phyloP scores from a whole-genome alignment of 805 yeast species.

The Zygotorulaspora florentina region DNA sequence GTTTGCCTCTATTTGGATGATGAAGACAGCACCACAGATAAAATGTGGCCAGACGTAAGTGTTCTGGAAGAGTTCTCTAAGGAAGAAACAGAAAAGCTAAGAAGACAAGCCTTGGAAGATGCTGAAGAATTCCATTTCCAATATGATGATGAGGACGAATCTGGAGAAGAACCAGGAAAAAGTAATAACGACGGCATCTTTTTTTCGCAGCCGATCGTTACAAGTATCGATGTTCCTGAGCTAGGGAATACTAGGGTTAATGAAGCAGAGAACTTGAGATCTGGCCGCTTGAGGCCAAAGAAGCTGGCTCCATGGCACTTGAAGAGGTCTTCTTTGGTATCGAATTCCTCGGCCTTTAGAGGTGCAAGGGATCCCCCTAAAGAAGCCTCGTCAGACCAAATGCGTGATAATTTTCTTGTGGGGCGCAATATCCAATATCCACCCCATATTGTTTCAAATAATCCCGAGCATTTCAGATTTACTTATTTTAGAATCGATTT shows the following conservation, averaged over 20 bases:
- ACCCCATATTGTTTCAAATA: constrained; percentile 42
- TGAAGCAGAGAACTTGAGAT: constrained; percentile 48
- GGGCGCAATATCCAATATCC: constrained; percentile 39
- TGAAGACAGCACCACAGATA: constrained; percentile 24
- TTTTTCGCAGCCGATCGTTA: constrained; percentile 41
- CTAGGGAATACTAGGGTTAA: constrained; percentile 44
- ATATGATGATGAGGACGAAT: constrained; percentile 34
- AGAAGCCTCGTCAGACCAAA: constrained; percentile 11
- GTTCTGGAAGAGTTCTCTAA: constrained; percentile 72
- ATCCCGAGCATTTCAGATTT: constrained; percentile 63
- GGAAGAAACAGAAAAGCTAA: constrained; percentile 55
- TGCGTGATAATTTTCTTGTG: constrained; percentile 28
- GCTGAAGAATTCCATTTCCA: constrained; percentile 38
- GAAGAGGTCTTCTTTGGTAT: constrained; percentile 16
- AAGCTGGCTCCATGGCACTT: constrained; percentile 72
- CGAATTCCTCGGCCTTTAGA: constrained; percentile 7
- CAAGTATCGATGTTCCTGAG: constrained; percentile 42
- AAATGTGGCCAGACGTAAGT: constrained; percentile 77
- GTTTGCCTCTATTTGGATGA: constrained; percentile 85
- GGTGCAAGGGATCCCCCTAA: constrained; percentile 13
- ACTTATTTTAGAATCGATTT: constrained; percentile 90
- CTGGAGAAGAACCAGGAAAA: constrained; percentile 11
- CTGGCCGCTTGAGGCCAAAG: constrained; percentile 71
- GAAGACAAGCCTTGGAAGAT: constrained; percentile 39
- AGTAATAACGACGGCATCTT: constrained; percentile 32